Evolutionary conservation across 2,329 filamentous ascomycete species (phyloP), one percentile per base, ranked within the genome.

Genomic region (Drechslerella dactyloides): DNA sequence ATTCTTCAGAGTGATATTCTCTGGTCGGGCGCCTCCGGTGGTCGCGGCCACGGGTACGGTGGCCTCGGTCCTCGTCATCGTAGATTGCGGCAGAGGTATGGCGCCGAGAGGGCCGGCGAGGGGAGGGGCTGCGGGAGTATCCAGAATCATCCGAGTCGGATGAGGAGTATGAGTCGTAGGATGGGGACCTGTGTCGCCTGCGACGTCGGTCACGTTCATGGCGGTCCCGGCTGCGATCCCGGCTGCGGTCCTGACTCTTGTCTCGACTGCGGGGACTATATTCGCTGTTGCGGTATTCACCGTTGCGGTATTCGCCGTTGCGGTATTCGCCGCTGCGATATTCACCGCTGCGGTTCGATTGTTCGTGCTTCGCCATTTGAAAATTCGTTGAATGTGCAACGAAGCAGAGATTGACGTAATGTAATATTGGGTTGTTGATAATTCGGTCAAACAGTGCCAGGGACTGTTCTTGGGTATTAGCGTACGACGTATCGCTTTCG

Each of bases 121-220:
- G 68, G 46, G 68, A 65, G 23, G 54, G 42, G 1, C 35, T 60
- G 17, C 68, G 60, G 10, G 68, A 60, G 15, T 27, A 64, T 19
- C 54, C 65, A 2, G 65, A 70, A 35, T 54, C 55, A 54, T 65
- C 63, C 13, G 63, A 59, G 17, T 62, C 59, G 13, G 50, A 62
- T 44, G 27, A 13, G 17, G 53, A 66, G 46, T 21, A 65, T 4
- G 68, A 72, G 33, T 65, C 60, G 68, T 72, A 72, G 13, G 68
- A 72, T 27, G 68, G 68, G 27, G 68, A 72, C 53, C 68, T 72
- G 30, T 64, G 68, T 33, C 60, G 68, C n/a, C 60, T 53, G 27
- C 53, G 40, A 24, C 68, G 60, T 21, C 54, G 58, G 54, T 46
- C 42, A 17, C 65, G 57, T 5, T 69, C 64, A 17, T 69, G 55